These are phyloP conservation scores for Lodderomyces oxycetoniae DNA, from an alignment of 1,139 yeast genomes.

Conservation along the genomic window DNA sequence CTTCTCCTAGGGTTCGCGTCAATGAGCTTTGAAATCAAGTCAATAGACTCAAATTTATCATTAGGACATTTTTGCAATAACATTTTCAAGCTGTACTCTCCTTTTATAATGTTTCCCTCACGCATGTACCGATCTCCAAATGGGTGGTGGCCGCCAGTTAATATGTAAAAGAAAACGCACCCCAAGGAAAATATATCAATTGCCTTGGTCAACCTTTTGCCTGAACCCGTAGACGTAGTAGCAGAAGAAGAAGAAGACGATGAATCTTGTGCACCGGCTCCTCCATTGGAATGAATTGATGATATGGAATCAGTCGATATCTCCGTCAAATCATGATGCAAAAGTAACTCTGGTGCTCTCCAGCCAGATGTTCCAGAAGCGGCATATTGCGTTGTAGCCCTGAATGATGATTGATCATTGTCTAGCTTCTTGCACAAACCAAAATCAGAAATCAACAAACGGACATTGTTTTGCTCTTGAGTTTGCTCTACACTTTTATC, in stretches of 20 bases:
- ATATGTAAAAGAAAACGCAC: constrained; percentile 84
- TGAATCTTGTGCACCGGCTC: neutral
- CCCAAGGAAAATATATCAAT: constrained; percentile 94
- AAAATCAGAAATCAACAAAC: constrained; percentile 88
- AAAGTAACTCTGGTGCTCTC: constrained; percentile 91
- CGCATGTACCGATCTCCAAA: constrained; percentile 86
- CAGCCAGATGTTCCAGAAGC: constrained; percentile 95
- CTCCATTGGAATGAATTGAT: constrained; percentile 23
- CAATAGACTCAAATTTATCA: constrained; percentile 61
- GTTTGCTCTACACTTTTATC: neutral
- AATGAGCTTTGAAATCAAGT: constrained; percentile 72
- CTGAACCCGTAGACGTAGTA: constrained; percentile 15
- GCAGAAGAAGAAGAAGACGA: constrained; percentile 7
- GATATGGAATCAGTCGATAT: constrained; percentile 41
- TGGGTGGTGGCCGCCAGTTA: constrained; percentile 87
- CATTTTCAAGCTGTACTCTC: constrained; percentile 51
- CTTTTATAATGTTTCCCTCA: constrained; percentile 83
- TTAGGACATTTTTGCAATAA: constrained; percentile 37
- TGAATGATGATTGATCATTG: constrained; percentile 85
- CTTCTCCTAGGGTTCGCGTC: constrained; percentile 60
- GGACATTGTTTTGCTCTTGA: constrained; percentile 21
- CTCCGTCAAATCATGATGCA: constrained; percentile 39
- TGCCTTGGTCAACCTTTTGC: constrained; percentile 75
- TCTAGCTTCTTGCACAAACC: constrained; percentile 92
- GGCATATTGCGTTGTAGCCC: constrained; percentile 87